Conservation (phyloP, 441 rosid species). For the Raphanus hybrid region DNA sequence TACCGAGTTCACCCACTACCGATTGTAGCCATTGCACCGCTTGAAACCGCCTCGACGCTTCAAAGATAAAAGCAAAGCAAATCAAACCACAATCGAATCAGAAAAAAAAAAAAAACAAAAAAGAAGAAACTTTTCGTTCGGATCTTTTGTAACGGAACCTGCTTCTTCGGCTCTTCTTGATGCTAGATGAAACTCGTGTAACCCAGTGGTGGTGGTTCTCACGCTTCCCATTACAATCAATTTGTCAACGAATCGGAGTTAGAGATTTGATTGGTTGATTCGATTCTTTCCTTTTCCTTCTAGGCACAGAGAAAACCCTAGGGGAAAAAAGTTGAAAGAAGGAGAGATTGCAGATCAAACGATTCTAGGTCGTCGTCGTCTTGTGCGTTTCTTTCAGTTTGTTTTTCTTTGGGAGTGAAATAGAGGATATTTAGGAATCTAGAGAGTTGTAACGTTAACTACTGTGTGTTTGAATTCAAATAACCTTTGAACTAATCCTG, state of each 20-base stretch:
- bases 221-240: constrained; percentile 54
- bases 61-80: constrained; percentile 5
- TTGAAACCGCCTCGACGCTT: constrained; percentile 75
- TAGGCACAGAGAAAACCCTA: too few species aligned
- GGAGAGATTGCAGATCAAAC: neutral
- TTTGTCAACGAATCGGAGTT: neutral
- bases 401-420: neutral
- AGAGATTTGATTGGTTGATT: too few species aligned
- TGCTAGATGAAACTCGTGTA: constrained; percentile 67
- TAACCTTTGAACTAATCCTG: neutral
- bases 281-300: too few species aligned
- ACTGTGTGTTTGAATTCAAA: constrained; percentile 41
- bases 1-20: constrained; percentile 68
- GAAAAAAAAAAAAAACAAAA: too few species aligned
- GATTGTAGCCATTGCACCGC: constrained; percentile 79
- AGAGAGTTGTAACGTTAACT: constrained; percentile 40
- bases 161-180: constrained; percentile 96
- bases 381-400: constrained; percentile 10
- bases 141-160: constrained; percentile 27
- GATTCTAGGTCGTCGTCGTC: neutral
- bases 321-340: too few species aligned
- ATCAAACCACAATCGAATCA: neutral
- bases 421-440: constrained; percentile 39
- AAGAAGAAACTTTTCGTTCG: too few species aligned
- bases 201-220: constrained; percentile 46